Base-by-base conservation (phyloP, 345 rosid genomes). In the Cardiospermum halicacabum region DNA sequence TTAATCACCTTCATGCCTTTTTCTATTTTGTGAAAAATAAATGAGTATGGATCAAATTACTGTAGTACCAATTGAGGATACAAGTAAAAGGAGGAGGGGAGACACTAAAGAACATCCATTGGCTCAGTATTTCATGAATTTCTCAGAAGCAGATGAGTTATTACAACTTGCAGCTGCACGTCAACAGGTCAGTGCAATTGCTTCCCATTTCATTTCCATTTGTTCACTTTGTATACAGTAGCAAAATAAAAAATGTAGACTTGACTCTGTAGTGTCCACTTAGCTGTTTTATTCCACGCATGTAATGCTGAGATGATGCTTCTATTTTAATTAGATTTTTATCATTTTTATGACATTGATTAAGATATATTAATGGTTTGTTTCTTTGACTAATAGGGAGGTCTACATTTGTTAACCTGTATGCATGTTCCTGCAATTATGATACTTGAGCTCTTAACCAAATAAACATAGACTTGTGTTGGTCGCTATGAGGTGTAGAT, bases 81-180 rank as follows among this genome's bases (percentile, higher is more conserved):
- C 59, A 11, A 80, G 69, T 19, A 79, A 73, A 58, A 80, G 53
- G 74, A 79, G 74, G 72, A 69, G 86, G 74, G 84, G 86, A 61
- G 95, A 82, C 72, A 77, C 86, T 7, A 88, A 85, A 74, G 86
- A 85, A 58, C 80, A 84, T 76, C 79, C 76, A 22, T 43, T 85
- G 48, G 75, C 67, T 60, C 88, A 76, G 53, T 84, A 82, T 80
- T 82, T 82, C 73, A 69, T 74, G 77, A 84, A 76, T 69, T 88
- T 85, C 80, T 84, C 89, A 30, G 91, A 85, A 75, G 86, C 87
- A 30, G 91, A 88, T 75, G 89, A 85, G 78, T 76, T 85, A 67
- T 59, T 82, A 51, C 82, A 81, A 74, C 89, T 85, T 30, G 81
- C 88, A 0, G 87, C 86, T 68, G 96, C 91, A 54, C 89, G 88